phyloP scores from a whole-genome alignment of 148 eudicot species.

The Rhododendron ferrugineum region DNA sequence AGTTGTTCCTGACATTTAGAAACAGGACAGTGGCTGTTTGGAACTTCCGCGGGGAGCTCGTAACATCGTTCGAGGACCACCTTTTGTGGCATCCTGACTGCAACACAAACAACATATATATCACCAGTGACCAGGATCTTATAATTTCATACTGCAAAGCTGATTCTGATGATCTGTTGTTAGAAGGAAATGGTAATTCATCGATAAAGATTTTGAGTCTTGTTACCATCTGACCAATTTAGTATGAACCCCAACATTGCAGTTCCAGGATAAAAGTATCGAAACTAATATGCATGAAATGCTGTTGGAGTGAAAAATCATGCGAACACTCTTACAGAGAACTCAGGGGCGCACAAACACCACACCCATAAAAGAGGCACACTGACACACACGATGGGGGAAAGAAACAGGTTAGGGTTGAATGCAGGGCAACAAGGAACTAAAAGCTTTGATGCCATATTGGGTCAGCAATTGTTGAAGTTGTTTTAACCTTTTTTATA shows the following conservation, averaged over 20 bases:
- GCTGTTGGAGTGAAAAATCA: background rate
- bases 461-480: background rate
- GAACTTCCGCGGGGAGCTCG: constrained; percentile 96
- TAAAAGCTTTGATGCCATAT: background rate
- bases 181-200: constrained; percentile 70
- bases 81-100: constrained; percentile 99
- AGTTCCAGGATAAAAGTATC: no score
- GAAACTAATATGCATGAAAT: background rate
- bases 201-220: background rate
- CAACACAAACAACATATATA: constrained; percentile 95
- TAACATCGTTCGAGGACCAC: constrained; percentile 97
- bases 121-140: constrained; percentile 96
- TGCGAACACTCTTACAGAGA: no score
- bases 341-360: background rate
- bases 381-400: background rate
- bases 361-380: background rate
- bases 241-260: background rate
- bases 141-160: constrained; percentile 97
- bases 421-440: background rate
- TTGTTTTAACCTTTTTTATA: background rate
- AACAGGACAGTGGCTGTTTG: constrained; percentile 95
- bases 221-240: background rate
- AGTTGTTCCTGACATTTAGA: constrained; percentile 84
- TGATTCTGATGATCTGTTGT: constrained; percentile 61
- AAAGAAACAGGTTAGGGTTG: background rate